Percentiles rank a stretch among this genome's conserved stretches.
These are phyloP conservation scores for Phialocephala subalpina DNA, from an alignment of 2,329 filamentous ascomycete species.

Conservation along the genomic window DNA sequence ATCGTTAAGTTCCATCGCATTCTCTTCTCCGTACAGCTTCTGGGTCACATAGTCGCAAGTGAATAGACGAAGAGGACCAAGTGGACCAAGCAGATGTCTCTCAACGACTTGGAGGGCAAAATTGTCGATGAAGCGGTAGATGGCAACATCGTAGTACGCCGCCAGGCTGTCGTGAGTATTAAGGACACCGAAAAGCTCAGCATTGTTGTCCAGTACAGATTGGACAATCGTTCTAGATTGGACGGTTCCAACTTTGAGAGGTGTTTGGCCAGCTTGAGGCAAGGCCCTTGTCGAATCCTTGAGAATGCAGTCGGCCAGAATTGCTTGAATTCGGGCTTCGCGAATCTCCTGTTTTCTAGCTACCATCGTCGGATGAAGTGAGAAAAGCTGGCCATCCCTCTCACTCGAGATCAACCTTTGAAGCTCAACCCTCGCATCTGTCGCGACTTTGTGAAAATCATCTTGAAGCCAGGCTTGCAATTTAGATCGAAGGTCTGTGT, in stretches of 20 bases:
- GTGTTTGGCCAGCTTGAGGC: not conserved
- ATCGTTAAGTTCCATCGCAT: slow-evolving; percentile 14
- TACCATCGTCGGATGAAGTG: slow-evolving; percentile 25
- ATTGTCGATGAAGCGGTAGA: slow-evolving; percentile 24
- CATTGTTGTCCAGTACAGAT: not conserved
- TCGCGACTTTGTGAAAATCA: slow-evolving; percentile 21
- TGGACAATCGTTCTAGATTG: not conserved
- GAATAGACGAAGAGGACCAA: slow-evolving; percentile 17
- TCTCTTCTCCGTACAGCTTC: slow-evolving; percentile 26
- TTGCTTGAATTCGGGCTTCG: slow-evolving; percentile 16
- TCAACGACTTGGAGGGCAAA: slow-evolving; percentile 23
- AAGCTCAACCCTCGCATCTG: slow-evolving; percentile 26
- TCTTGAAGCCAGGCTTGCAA: slow-evolving; percentile 28
- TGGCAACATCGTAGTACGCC: slow-evolving; percentile 19
- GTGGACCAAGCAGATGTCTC: slow-evolving; percentile 21
- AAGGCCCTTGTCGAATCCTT: not conserved
- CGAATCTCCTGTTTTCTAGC: slow-evolving; percentile 8
- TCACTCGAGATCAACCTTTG: slow-evolving; percentile 27
- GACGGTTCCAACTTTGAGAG: not conserved
- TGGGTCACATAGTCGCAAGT: slow-evolving; percentile 13
- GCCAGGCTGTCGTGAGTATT: slow-evolving; percentile 21
- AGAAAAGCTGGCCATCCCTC: slow-evolving; percentile 21
- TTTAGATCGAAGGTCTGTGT: slow-evolving; percentile 24
- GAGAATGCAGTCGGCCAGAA: slow-evolving; percentile 1
- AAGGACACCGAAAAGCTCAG: slow-evolving; percentile 8